Evolutionary conservation across 2,329 filamentous ascomycete genomes (phyloP).

Genomic region (Fusarium stilboides): DNA sequence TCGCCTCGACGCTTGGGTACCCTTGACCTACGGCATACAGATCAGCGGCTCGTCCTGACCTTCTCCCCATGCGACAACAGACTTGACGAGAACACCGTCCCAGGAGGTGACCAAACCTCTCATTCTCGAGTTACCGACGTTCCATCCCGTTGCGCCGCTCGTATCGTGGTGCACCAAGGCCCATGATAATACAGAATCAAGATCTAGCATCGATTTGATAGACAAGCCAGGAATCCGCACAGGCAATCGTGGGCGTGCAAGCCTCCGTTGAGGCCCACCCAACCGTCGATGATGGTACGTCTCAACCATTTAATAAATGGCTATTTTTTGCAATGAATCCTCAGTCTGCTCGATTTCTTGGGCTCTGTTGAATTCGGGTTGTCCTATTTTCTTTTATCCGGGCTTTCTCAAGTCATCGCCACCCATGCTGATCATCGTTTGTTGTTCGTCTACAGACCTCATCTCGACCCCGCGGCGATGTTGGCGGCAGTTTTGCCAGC

Average conservation of each 20-base stretch:
- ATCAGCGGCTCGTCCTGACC: conserved; percentile 48
- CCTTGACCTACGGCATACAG: conserved; percentile 46
- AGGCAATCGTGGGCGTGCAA: conserved; percentile 53
- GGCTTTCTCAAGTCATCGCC: conserved; percentile 23
- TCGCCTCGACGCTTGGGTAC: conserved; percentile 40
- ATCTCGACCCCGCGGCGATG: conserved; percentile 69
- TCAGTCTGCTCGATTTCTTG: neutral
- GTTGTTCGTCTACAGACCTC: conserved; percentile 64
- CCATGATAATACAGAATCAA: conserved; percentile 51
- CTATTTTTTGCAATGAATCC: conserved; percentile 13
- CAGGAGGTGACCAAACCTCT: conserved; percentile 54
- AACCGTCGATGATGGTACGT: conserved; percentile 67
- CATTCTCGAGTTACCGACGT: conserved; percentile 43
- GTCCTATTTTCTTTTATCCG: conserved; percentile 19
- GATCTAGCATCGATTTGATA: conserved; percentile 44
- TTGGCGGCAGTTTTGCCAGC: conserved; percentile 70
- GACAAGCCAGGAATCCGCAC: conserved; percentile 46
- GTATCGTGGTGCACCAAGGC: conserved; percentile 47
- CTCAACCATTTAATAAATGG: conserved; percentile 26
- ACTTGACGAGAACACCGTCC: conserved; percentile 50
- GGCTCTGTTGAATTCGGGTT: neutral
- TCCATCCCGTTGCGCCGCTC: conserved; percentile 43
- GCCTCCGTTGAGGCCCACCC: conserved; percentile 57
- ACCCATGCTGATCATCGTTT: conserved; percentile 45
- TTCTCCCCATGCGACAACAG: conserved; percentile 55